Evolutionary conservation across 306 rosid species (phyloP), one percentile per base, ranked within the genome.

Genomic region (Phaseolus lunatus): DNA sequence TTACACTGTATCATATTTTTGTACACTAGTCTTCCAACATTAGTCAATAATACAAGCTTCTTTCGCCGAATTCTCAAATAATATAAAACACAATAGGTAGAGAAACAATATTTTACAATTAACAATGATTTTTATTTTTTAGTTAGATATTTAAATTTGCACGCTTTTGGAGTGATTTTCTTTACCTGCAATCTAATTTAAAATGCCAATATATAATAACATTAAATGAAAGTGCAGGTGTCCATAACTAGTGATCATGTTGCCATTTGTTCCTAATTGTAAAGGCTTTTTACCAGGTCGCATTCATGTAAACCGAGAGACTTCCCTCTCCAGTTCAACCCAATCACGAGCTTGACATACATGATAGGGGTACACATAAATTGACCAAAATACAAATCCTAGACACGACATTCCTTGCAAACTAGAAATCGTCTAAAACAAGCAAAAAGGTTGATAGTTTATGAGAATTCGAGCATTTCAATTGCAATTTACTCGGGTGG

Each of bases 401-500:
- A 43, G 48, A 3, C 5, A 49, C 2, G n/a, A 16, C 22, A 49
- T n/a, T n/a, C 4, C 24, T 48, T 20, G 24, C 24, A 7, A 50
- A 50, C 23, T 50, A 18, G 49, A 52, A 41, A 23, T 12, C 39
- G 76, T 35, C 58, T 54, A 14, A 23, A 68, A 3, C 52, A 37
- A 63, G 44, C 44, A 2, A 9, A 39, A 39, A 39, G 44, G 13
- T 31, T 35, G 39, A 35, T 39, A 39, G 13, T 39, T 39, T 9
- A 39, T 3, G 13, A 39, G 9, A 9, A 9, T 13, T 39, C 44
- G 10, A 39, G 16, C 44, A 10, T 44, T 53, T 24, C 35, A 45
- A 35, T 29, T 47, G 67, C 82, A 54, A 26, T 39, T 37, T 20
- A 23, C 74, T 62, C 14, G 63, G 3, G 20, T 31, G 52, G 70